Evolutionary conservation across 176 grass and related monocot genomes (phyloP), one percentile per base, ranked within the genome.

Genomic region (Oryza meyeriana): DNA sequence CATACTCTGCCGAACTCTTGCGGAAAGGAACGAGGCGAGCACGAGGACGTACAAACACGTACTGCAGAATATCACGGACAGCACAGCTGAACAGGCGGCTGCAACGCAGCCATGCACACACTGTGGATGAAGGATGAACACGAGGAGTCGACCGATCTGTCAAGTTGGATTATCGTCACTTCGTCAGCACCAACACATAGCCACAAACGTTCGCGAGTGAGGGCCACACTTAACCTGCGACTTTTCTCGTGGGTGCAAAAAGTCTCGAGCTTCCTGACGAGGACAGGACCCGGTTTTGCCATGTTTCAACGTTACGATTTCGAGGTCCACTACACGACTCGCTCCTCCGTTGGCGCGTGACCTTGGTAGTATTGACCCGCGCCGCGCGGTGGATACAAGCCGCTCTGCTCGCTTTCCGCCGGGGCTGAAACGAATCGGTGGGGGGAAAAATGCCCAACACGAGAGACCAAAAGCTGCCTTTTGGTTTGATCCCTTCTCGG

Each of bases 231-330:
- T 11, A 42, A 22, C 22, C 5, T 14, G n/a, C 6, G 14, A 33
- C 13, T n/a, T 13, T 70, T 41, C 65, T 41, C 64, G 14, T 45
- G 50, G 35, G 47, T 3, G 0, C 17, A 1, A 61, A 77, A 76
- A 61, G 31, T 41, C 39, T 9, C 14, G 2, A 48, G 2, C 44
- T 6, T 35, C 47, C 14, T 20, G 47, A 50, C 16, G 16, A 50
- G 47, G 47, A 52, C 17, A 17, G 47, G 17, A 0, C 47, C 40
- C 47, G 17, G 17, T 64, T 62, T 13, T 30, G 25, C 12, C 29
- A 29, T 16, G 40, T 31, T 85, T 48, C 16, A 38, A 39, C 39
- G 68, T 16, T 28, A 78, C n/a, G 61, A 79, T 41, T 86, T 73
- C 39, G 58, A 9, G 76, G 20, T 79, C 76, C 75, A 72, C 30